Evolutionary conservation across 495 filamentous ascomycete species (phyloP), one percentile per base, ranked within the genome.

Genomic region (Aspergillus affinis): DNA sequence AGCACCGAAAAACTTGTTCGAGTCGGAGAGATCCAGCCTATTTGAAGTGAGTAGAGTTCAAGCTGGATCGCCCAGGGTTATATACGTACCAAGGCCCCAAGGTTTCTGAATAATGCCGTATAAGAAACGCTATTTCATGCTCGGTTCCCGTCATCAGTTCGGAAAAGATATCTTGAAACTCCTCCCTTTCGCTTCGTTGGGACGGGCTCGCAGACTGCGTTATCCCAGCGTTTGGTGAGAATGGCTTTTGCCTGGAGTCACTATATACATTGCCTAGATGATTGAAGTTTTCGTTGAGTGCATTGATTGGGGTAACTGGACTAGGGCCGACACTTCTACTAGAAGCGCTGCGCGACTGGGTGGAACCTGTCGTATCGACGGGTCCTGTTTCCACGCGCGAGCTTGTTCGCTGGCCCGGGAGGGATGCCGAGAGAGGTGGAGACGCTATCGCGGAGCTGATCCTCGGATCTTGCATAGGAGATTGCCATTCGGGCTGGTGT

Each of bases 21-120:
- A 61, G 45, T 78, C 77, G 13, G 75, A 74, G 4, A 78, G 54
- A 50, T 79, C 77, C 32, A 79, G 53, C 74, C 76, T 79, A 49
- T 9, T 6, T 15, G 10, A 29, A 19, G 55, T 72, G 9, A 71
- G 57, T 23, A 29, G 4, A 20, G 23, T 54, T 9, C 21, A 7
- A 19, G 0, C 48, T 20, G 19, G 3, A 21, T 50, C 18, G 44
- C 48, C 15, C 3, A 0, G 5, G 26, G 41, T 15, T 10, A 9
- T 13, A 46, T 6, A 58, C 70, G 8, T 66, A 79, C 76, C 75
- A 79, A 20, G 74, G 63, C 4, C 65, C 72, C 8, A 79, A 52
- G 9, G 61, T 51, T 19, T 79, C 74, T 4, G 68, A 66, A 55
- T 62, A 79, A 62, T 79, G 68, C 26, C 77, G 65, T 3, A 62